A percentile compares a stretch with the other conserved stretches of the same genome.
These are phyloP conservation scores for Lasiodiplodia sp. DNA, from an alignment of 2,329 filamentous ascomycete genomes.

Conservation along the genomic window DNA sequence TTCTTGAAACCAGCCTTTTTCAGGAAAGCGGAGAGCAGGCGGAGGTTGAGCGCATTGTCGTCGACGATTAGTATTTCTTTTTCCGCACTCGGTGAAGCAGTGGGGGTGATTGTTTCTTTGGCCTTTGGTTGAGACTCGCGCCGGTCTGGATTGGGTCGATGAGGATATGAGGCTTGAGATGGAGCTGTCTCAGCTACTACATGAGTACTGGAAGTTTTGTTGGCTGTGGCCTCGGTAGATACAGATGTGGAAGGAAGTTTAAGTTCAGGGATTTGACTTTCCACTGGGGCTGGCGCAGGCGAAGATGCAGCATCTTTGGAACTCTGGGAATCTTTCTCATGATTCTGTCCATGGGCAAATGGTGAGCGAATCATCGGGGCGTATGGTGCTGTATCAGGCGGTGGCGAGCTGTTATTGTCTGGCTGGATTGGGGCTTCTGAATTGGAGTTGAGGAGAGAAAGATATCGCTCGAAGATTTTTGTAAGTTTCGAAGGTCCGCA, in stretches of 20 bases:
- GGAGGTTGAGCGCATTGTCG: conserved; percentile 50
- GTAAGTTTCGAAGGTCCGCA: conserved; percentile 48
- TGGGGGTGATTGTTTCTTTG: background rate
- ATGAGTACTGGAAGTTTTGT: no score
- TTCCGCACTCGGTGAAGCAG: background rate
- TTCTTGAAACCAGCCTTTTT: conserved; percentile 42
- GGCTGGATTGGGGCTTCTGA: background rate
- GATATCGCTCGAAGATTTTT: conserved; percentile 37
- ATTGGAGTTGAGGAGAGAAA: background rate
- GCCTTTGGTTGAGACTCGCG: background rate
- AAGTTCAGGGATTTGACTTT: background rate
- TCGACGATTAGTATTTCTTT: conserved; percentile 47
- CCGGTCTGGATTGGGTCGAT: background rate
- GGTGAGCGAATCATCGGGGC: background rate
- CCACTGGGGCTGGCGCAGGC: background rate
- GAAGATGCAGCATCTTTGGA: no score
- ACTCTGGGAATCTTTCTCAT: no score
- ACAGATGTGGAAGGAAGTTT: background rate
- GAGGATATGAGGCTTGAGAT: background rate
- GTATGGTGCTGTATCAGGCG: background rate
- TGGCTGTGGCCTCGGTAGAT: no score
- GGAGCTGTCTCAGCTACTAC: no score
- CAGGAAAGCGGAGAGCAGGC: conserved; percentile 45
- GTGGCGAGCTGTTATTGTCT: background rate
- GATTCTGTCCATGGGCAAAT: no score